phyloP scores from a whole-genome alignment of 768 basidiomycete genomes.

The Auriscalpium vulgare region DNA sequence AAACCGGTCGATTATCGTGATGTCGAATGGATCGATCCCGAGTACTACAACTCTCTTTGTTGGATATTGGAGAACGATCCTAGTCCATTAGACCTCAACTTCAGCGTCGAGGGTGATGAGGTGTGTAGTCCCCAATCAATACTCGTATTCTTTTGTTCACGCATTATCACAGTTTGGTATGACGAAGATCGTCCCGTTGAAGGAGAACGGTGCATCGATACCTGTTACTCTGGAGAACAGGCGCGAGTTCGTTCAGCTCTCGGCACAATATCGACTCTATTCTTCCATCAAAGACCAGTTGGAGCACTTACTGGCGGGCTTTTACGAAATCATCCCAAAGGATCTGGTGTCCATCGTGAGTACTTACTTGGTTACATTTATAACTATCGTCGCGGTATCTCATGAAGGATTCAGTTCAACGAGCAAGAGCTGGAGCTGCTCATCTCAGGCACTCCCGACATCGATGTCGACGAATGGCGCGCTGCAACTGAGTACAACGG shows the following conservation, averaged over 20 bases:
- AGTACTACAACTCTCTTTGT: conserved; percentile 95
- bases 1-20: conserved; percentile 94
- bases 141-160: neutral
- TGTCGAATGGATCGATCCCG: conserved; percentile 96
- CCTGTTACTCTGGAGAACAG: conserved; percentile 96
- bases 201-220: conserved; percentile 74
- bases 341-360: conserved; percentile 88
- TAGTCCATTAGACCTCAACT: conserved; percentile 77
- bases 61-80: conserved; percentile 99
- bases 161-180: conserved; percentile 64
- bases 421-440: conserved; percentile 91
- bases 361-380: conserved; percentile 16
- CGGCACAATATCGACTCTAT: conserved; percentile 88
- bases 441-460: conserved; percentile 96
- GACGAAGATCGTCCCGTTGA: conserved; percentile 80
- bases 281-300: conserved; percentile 96
- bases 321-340: conserved; percentile 97
- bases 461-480: conserved; percentile 97
- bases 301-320: conserved; percentile 79
- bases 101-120: conserved; percentile 95
- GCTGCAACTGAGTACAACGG: conserved; percentile 88
- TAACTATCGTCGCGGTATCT: conserved; percentile 8
- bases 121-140: conserved; percentile 31
- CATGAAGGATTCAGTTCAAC: conserved; percentile 56
- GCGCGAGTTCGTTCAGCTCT: conserved; percentile 90